Conservation (phyloP, 805 yeast species). For the Metschnikowia shivogae region DNA sequence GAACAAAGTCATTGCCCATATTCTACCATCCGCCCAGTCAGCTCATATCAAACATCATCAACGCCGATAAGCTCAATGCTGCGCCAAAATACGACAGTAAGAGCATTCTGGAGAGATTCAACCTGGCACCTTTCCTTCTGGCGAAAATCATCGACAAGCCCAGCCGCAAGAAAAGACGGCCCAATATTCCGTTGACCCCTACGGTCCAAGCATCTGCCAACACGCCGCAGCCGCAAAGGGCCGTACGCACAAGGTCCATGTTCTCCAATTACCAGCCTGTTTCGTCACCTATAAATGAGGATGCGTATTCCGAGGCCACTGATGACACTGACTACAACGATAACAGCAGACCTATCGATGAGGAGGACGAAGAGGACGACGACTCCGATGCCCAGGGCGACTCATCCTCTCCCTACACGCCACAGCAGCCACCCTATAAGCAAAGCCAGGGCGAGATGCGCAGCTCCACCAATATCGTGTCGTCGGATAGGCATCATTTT, state of each 20-base stretch:
- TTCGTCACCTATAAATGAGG: conserved; percentile 43
- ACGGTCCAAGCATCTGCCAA: conserved; percentile 11
- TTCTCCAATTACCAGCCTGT: conserved; percentile 28
- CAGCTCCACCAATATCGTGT: conserved; percentile 8
- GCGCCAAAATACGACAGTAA: conserved; percentile 38
- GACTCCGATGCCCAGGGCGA: conserved; percentile 26
- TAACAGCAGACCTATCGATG: conserved; percentile 14
- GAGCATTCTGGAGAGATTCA: conserved; percentile 41
- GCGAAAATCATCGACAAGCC: conserved; percentile 41
- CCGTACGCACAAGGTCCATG: conserved; percentile 43
- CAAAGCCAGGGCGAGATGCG: conserved; percentile 9
- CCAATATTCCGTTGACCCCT: conserved; percentile 16
- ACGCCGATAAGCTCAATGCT: conserved; percentile 37
- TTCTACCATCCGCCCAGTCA: conserved; percentile 38
- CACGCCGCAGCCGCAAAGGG: conserved; percentile 29
- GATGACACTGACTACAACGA: conserved; percentile 39
- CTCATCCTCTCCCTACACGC: conserved; percentile 37
- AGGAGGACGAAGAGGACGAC: conserved; percentile 25
- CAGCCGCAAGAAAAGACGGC: conserved; percentile 19
- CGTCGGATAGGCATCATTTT: conserved; percentile 22
- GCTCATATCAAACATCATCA: conserved; percentile 38
- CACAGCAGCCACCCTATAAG: conserved; percentile 39
- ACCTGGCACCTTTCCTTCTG: conserved; percentile 43
- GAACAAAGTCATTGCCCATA: conserved; percentile 42
- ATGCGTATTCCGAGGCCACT: conserved; percentile 29